Conservation (phyloP, 805 yeast species). For the Metschnikowia lochheadii region DNA sequence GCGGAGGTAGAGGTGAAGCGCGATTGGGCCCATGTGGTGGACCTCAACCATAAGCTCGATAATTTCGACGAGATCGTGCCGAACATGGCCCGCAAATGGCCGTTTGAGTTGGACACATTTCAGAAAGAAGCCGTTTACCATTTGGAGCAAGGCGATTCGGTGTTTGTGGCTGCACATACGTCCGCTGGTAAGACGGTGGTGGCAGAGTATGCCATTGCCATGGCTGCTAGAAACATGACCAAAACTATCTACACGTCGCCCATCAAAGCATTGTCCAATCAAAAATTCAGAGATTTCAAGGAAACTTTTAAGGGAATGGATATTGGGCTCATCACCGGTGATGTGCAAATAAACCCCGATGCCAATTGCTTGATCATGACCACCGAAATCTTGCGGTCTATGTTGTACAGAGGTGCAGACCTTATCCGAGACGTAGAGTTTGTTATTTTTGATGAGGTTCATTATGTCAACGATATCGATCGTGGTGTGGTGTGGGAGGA, state of each 20-base stretch:
- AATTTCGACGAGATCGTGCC: slow-evolving; percentile 89
- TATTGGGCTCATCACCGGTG: slow-evolving; percentile 95
- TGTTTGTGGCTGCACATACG: slow-evolving; percentile 97
- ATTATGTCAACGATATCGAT: slow-evolving; percentile 93
- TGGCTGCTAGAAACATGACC: slow-evolving; percentile 95
- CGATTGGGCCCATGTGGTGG: slow-evolving; percentile 95
- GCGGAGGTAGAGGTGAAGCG: slow-evolving; percentile 35
- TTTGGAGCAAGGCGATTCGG: slow-evolving; percentile 96
- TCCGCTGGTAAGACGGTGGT: slow-evolving; percentile 99
- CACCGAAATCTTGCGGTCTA: slow-evolving; percentile 89
- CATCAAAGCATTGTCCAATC: slow-evolving; percentile 85
- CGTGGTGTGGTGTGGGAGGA: slow-evolving; percentile 99
- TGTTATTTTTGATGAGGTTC: slow-evolving; percentile 97
- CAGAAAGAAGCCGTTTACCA: slow-evolving; percentile 97
- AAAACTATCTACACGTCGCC: slow-evolving; percentile 96
- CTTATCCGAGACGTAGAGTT: slow-evolving; percentile 94
- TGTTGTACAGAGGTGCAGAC: slow-evolving; percentile 97
- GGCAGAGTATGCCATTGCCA: slow-evolving; percentile 96
- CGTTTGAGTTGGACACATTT: slow-evolving; percentile 89
- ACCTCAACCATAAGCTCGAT: slow-evolving; percentile 73
- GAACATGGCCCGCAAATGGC: slow-evolving; percentile 90
- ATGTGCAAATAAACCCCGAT: slow-evolving; percentile 95
- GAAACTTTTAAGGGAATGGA: slow-evolving; percentile 76
- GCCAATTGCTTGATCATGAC: slow-evolving; percentile 97
- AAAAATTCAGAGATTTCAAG: slow-evolving; percentile 83